These are phyloP conservation scores for Apophysomyces ossiformis DNA, from an alignment of 371 early-diverging fungal genomes.

Conservation along the genomic window DNA sequence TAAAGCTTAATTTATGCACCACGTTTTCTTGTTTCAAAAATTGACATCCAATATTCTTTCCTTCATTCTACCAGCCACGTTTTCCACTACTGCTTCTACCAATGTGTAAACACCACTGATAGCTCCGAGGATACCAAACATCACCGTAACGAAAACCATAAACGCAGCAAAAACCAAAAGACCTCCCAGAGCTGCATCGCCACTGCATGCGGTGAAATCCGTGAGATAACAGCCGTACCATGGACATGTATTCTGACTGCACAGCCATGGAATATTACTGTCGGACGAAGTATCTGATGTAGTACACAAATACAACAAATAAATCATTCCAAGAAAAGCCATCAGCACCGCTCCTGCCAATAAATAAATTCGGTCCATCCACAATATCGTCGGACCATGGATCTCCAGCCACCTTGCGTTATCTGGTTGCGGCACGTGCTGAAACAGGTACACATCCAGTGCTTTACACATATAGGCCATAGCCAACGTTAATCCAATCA, in stretches of 20 bases:
- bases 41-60: constrained; percentile 11
- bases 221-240: constrained; percentile 27
- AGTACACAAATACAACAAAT: constrained; percentile 17
- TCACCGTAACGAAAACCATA: constrained; percentile 17
- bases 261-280: constrained; percentile 9
- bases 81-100: constrained; percentile 26
- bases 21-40: constrained; percentile 11
- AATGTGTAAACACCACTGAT: constrained; percentile 28
- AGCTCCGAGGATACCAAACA: constrained; percentile 34
- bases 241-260: constrained; percentile 18
- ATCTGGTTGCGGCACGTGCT: constrained; percentile 17
- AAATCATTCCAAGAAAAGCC: constrained; percentile 27
- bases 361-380: constrained; percentile 34
- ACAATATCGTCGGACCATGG: constrained; percentile 27
- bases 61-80: constrained; percentile 22
- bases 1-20: constrained; percentile 4
- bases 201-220: constrained; percentile 29
- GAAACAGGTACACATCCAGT: constrained; percentile 23
- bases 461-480: constrained; percentile 23
- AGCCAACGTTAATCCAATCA: constrained; percentile 12
- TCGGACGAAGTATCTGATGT: constrained; percentile 7
- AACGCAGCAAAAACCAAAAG: constrained; percentile 25
- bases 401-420: constrained; percentile 20
- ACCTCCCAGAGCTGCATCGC: constrained; percentile 33
- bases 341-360: constrained; percentile 23